These are phyloP conservation scores for Carpinus viminea DNA, from an alignment of 306 rosid species.

Conservation along the genomic window DNA sequence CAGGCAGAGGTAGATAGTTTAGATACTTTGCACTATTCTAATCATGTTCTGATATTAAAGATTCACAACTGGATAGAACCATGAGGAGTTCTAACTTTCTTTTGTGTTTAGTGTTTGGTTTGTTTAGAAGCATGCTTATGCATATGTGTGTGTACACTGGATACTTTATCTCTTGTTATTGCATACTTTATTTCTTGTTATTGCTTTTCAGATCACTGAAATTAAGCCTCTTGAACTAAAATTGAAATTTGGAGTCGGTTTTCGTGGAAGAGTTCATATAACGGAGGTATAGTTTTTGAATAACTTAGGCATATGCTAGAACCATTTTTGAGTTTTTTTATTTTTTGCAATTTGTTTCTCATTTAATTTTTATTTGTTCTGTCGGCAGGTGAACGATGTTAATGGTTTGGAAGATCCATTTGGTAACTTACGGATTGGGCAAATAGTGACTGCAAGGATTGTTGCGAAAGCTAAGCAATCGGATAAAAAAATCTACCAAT, in stretches of 20 bases:
- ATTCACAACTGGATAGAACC: not conserved
- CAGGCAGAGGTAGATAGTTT: constrained; percentile 63
- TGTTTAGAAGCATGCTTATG: not conserved
- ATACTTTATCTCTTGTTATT: constrained; percentile 16
- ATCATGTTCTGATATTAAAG: not conserved
- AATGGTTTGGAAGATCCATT: constrained; percentile 66
- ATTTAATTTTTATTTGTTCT: not conserved
- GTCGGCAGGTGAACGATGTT: constrained; percentile 61
- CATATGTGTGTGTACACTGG: not conserved
- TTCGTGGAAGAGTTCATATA: constrained; percentile 77
- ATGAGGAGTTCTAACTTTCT: constrained; percentile 12
- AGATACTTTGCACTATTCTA: not conserved
- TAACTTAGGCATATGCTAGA: constrained; percentile 22
- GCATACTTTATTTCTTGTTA: constrained; percentile 12
- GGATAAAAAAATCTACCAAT: constrained; percentile 49
- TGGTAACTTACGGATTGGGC: constrained; percentile 67
- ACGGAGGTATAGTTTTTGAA: constrained; percentile 59
- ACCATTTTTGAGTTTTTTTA: not conserved
- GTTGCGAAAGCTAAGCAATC: constrained; percentile 64
- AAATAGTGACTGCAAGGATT: constrained; percentile 70
- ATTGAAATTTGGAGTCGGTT: constrained; percentile 77
- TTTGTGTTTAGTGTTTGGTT: constrained; percentile 1
- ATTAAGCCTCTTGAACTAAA: constrained; percentile 75
- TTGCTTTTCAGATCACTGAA: constrained; percentile 59
- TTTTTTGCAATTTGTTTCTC: constrained; percentile 15